Percentiles rank a stretch among this genome's conserved stretches.
Evolutionary conservation across 805 yeast genomes (phyloP).

Genomic region (Brettanomyces sp.): DNA sequence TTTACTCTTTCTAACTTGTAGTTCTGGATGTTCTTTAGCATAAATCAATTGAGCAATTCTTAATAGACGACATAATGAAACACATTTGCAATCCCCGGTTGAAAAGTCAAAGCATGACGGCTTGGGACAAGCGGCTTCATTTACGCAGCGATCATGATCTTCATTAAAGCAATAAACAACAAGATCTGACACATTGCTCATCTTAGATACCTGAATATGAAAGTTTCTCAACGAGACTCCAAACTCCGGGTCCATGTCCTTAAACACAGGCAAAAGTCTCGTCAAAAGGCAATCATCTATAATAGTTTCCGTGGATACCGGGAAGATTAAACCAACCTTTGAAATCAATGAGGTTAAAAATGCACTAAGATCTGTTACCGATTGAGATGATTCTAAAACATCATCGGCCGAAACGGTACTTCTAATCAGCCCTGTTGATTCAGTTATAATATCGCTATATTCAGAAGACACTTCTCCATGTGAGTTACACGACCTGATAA

Average conservation of each 20-base stretch:
- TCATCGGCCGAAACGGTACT: constrained; percentile 49
- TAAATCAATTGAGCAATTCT: constrained; percentile 33
- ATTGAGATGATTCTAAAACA: constrained; percentile 37
- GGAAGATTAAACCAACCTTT: constrained; percentile 7
- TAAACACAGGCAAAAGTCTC: constrained; percentile 42
- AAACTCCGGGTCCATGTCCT: constrained; percentile 53
- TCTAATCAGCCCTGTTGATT: constrained; percentile 37
- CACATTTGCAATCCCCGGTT: constrained; percentile 26
- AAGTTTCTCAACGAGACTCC: constrained; percentile 79
- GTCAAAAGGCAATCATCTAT: constrained; percentile 34
- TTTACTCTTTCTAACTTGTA: constrained; percentile 1
- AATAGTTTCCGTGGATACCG: constrained; percentile 20
- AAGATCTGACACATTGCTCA: constrained; percentile 65
- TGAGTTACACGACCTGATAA: constrained; percentile 22
- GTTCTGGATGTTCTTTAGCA: constrained; percentile 17
- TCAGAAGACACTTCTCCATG: constrained; percentile 21
- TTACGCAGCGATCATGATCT: constrained; percentile 22
- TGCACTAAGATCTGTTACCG: constrained; percentile 17
- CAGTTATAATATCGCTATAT: constrained; percentile 22
- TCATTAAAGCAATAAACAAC: constrained; percentile 60
- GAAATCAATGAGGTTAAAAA: constrained; percentile 22
- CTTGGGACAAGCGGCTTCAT: constrained; percentile 4
- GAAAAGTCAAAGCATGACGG: constrained; percentile 3
- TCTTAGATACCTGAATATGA: constrained; percentile 76
- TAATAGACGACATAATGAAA: constrained; percentile 30